Evolutionary conservation across 257 asterid species (phyloP), one percentile per base, ranked within the genome.

Genomic region (Coffea canephora): DNA sequence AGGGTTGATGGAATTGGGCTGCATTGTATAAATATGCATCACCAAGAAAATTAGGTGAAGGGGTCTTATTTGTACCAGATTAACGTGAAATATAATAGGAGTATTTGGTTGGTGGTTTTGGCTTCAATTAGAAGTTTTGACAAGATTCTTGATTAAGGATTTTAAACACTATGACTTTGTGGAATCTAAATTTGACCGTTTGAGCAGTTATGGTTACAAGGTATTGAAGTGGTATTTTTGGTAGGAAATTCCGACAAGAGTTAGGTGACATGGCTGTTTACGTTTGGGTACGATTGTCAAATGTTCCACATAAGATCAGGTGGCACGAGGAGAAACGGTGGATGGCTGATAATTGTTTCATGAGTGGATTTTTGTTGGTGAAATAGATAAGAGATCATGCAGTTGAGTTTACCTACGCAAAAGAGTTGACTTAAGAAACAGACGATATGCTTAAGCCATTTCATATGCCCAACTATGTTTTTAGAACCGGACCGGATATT

Each of bases 1-100:
- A 34, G 31, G 68, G 41, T 54, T 69, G 41, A 36, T 11, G 54
- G 6, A 39, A 18, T 9, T 71, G 46, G 62, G 64, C 11, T 41
- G 43, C 9, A 12, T 6, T 31, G n/a, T 41, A 41, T 8, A 48
- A 69, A 65, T 4, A 57, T 45, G 46, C 45, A 25, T 4, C 36
- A 59, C 50, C 61, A 64, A 59, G 50, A 80, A 74, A 65, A 71
- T 72, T 79, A 71, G 82, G 78, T 72, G 74, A 79, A 78, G 50
- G 36, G 52, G 21, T 2, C 27, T 61, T 70, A 21, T 39, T 59
- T n/a, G 49, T 12, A n/a, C 62, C 57, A 68, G 81, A 46, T 3
- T 12, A 66, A 66, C 43, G 8, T 64, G 36, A 25, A 2, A 64
- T 64, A 10, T 8, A 62, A 21, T n/a, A 12, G 19, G 14, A 43